Evolutionary conservation across 2,329 filamentous ascomycete species (phyloP), one percentile per base, ranked within the genome.

Genomic region (Neospermospora avenae): DNA sequence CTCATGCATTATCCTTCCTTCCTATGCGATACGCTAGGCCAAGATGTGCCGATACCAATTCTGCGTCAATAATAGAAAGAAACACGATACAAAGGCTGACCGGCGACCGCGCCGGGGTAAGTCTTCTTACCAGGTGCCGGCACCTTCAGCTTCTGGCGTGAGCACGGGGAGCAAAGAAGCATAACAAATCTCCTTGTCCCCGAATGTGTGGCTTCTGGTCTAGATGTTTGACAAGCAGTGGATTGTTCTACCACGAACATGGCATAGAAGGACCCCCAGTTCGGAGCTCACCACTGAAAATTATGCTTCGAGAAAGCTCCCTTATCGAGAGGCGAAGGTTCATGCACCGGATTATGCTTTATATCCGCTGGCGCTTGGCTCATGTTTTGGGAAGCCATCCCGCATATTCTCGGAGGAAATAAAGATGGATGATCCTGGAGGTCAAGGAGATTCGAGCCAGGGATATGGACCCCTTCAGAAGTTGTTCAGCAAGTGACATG

Each of bases 221-320:
- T 16, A 41, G 14, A 16, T 41, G 37, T n/a, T n/a, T n/a, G n/a
- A 5, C 28, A 31, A 31, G 28, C 28, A 31, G 16, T 13, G 7
- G 35, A 13, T 39, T n/a, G 11, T 39, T 39, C 35, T 39, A 13
- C 35, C 35, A 13, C 35, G 4, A 39, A 39, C 35, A 39, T n/a
- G 11, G 16, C 35, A 13, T 39, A 13, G 4, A 39, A 39, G 35
- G 16, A 39, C 20, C 31, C 31, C 18, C 10, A 51, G 34, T 37
- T 34, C n/a, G 31, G 39, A 45, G 31, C 20, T 46, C 18, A 56
- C 52, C 11, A 49, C 53, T 35, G 58, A 13, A 42, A 52, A 57
- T 56, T 31, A 35, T 52, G 28, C 45, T 60, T 56, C 53, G 52
- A 56, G 58, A 56, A 60, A 45, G 28, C 31, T 60, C 53, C 46